Evolutionary conservation across 345 rosid genomes (phyloP), one percentile per base, ranked within the genome.

Genomic region (Streptanthus diversifolius): DNA sequence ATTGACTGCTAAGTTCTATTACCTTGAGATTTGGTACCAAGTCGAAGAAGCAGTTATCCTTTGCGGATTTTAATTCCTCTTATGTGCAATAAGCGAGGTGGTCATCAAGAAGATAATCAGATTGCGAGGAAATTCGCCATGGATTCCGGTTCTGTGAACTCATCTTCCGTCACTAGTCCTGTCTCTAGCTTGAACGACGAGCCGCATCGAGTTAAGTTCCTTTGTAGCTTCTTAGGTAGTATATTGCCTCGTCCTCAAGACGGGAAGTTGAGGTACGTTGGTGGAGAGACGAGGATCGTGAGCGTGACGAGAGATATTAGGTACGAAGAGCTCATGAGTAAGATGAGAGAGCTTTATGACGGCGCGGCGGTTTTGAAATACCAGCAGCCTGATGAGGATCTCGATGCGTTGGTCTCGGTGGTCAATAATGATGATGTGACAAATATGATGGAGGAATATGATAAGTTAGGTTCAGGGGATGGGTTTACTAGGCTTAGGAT

Each of bases 301-400:
- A 86, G 87, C 51, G 77, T 95, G 76, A 79, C 84, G 0, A 80
- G 92, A 66, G 92, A 90, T 70, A 85, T 95, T 40, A 68, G 73
- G 55, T 91, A 82, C 63, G 90, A 87, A 56, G 99, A 91, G 78
- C 74, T 91, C 80, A 88, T 95, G 93, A 80, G 59, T 68, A 88
- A 82, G 78, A 88, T 90, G 99, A 85, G 79, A 74, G 97, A 91
- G 83, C 87, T 95, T 70, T 90, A 86, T 69, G 96, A 90, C 1
- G 93, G 86, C 43, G 96, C 85, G 0, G 81, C 84, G 0, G 81
- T 91, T 48, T 82, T 95, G 84, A 95, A 95, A 71, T 95, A 95
- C 52, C 96, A 91, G 79, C 99, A 95, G 68, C 96, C 99, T 27
- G 99, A 95, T 71, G 99, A 95, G 83, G 99, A 95, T 88, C 93